Evolutionary conservation across 169 alveolate genomes (phyloP).

Genomic region (Amoebophrya sp.): DNA sequence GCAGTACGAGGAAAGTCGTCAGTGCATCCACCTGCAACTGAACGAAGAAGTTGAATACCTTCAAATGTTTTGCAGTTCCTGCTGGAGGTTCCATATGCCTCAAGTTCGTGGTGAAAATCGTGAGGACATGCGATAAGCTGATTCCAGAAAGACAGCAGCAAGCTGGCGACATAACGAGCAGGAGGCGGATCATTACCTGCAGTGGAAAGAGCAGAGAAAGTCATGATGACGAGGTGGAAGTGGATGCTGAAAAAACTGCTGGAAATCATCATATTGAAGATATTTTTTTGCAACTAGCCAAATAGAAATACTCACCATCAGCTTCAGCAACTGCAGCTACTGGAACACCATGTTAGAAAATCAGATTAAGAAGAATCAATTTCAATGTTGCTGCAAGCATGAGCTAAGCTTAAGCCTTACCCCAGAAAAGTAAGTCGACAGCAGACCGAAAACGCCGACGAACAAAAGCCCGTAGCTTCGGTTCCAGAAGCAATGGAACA

Average conservation of each 20-base stretch:
- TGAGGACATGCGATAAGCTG: conserved; percentile 77
- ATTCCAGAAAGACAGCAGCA: conserved; percentile 84
- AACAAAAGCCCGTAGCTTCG: conserved; percentile 80
- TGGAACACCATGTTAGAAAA: background rate
- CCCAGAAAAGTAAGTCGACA: conserved; percentile 83
- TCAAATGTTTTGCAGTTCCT: background rate
- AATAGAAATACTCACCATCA: too few species aligned
- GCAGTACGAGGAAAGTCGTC: too few species aligned
- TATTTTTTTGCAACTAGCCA: too few species aligned
- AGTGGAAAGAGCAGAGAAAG: too few species aligned
- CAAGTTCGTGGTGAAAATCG: conserved; percentile 47
- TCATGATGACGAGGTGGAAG: too few species aligned
- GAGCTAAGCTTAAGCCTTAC: conserved; percentile 2
- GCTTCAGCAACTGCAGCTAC: background rate
- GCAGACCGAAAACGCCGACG: conserved; percentile 81
- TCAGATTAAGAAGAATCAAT: background rate
- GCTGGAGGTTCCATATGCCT: background rate
- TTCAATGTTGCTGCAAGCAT: background rate
- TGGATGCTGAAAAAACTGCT: too few species aligned
- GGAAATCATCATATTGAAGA: too few species aligned
- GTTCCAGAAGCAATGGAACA: conserved; percentile 64
- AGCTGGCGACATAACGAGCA: conserved; percentile 77
- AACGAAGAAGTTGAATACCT: too few species aligned
- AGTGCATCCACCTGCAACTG: too few species aligned
- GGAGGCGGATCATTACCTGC: conserved; percentile 95